phyloP scores from a whole-genome alignment of 768 basidiomycete species.

The Mycena albidolilacea region DNA sequence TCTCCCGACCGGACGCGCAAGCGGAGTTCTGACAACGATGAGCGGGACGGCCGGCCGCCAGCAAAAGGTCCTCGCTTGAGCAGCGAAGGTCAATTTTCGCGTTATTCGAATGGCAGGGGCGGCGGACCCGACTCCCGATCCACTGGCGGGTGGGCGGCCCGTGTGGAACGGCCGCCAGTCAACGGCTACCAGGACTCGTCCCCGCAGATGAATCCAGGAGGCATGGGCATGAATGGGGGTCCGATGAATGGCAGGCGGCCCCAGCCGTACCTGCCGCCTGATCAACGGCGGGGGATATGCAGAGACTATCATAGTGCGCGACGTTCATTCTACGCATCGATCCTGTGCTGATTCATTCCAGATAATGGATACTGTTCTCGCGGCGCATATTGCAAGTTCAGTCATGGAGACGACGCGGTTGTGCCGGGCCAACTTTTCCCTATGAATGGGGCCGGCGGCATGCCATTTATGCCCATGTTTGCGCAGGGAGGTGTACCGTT shows the following conservation, averaged over 20 bases:
- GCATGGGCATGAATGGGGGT: slow-evolving; percentile 55
- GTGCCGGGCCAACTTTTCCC: slow-evolving; percentile 79
- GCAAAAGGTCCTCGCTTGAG: slow-evolving; percentile 82
- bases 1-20: slow-evolving; percentile 74
- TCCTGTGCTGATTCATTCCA: slow-evolving; percentile 49
- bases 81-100: slow-evolving; percentile 75
- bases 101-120: slow-evolving; percentile 64
- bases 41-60: slow-evolving; percentile 69
- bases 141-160: slow-evolving; percentile 36
- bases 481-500: slow-evolving; percentile 69
- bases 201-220: slow-evolving; percentile 54
- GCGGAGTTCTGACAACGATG: slow-evolving; percentile 75
- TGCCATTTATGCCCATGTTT: slow-evolving; percentile 85
- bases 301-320: slow-evolving; percentile 93
- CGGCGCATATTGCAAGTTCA: slow-evolving; percentile 91
- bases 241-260: slow-evolving; percentile 64
- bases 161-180: slow-evolving; percentile 51
- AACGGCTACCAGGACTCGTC: slow-evolving; percentile 40
- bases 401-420: slow-evolving; percentile 92
- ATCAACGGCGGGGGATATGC: slow-evolving; percentile 84
- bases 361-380: slow-evolving; percentile 94
- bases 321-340: slow-evolving; percentile 1
- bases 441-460: slow-evolving; percentile 56
- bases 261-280: slow-evolving; percentile 78
- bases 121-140: slow-evolving; percentile 46